These are phyloP conservation scores for Pleomassaria siparia DNA, from an alignment of 2,329 filamentous ascomycete species.

Conservation along the genomic window DNA sequence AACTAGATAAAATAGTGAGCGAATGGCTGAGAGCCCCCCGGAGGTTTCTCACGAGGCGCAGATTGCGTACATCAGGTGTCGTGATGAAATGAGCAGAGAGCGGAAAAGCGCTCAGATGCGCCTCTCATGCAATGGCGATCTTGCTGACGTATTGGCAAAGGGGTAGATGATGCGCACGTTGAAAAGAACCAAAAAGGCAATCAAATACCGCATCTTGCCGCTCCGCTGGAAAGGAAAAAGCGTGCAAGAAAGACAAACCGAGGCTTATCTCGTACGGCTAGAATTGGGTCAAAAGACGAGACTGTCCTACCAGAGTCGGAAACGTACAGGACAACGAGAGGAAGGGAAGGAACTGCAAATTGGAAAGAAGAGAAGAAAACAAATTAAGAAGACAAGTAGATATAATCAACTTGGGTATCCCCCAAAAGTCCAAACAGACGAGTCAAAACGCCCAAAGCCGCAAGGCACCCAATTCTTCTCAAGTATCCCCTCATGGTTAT, in stretches of 20 bases:
- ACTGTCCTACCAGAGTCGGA: not conserved
- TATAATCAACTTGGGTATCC: slow-evolving; percentile 16
- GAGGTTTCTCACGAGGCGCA: not conserved
- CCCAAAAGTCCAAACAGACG: slow-evolving; percentile 9
- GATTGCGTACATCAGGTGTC: not conserved
- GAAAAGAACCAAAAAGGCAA: not conserved
- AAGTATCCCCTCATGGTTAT: slow-evolving; percentile 15
- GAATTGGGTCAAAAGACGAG: not conserved
- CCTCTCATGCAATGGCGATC: slow-evolving; percentile 5
- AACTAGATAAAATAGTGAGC: slow-evolving; percentile 4
- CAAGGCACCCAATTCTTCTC: slow-evolving; percentile 27
- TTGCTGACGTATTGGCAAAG: slow-evolving; percentile 6
- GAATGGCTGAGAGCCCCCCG: not conserved
- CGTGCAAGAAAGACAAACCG: not conserved
- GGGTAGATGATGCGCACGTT: not conserved
- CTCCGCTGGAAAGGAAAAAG: not conserved
- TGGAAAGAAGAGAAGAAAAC: slow-evolving; percentile 5
- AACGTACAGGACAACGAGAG: not conserved
- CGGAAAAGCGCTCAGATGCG: not conserved
- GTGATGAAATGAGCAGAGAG: not conserved
- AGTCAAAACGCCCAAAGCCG: slow-evolving; percentile 30
- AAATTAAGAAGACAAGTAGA: no score
- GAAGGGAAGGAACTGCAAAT: not conserved
- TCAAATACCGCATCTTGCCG: not conserved
- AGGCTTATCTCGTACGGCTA: not conserved